These are phyloP conservation scores for Ilyonectria robusta DNA, from an alignment of 2,329 filamentous ascomycete species.

Conservation along the genomic window DNA sequence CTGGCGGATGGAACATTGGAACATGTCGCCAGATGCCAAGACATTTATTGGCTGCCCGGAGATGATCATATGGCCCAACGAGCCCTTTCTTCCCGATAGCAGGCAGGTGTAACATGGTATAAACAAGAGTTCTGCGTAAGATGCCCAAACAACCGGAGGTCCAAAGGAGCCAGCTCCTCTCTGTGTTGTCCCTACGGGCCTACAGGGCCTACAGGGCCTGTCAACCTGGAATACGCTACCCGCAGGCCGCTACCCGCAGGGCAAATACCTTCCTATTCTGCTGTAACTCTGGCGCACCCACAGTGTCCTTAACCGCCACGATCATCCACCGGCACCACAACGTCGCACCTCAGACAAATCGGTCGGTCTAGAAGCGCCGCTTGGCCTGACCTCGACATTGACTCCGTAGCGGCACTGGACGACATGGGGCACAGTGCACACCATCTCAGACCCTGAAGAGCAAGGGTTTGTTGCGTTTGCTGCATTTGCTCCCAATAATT, in stretches of 20 bases:
- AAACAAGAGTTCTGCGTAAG: neutral
- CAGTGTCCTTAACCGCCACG: slow-evolving; percentile 17
- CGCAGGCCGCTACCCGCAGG: neutral
- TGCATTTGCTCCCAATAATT: neutral
- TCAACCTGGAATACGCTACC: neutral
- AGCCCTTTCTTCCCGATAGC: neutral
- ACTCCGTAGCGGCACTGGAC: neutral
- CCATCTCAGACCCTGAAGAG: slow-evolving; percentile 2
- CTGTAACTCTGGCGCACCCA: slow-evolving; percentile 13
- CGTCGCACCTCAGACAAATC: slow-evolving; percentile 20
- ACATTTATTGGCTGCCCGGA: slow-evolving; percentile 3
- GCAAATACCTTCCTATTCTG: slow-evolving; percentile 23
- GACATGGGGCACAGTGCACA: slow-evolving; percentile 1
- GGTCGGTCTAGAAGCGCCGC: slow-evolving; percentile 25
- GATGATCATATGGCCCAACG: slow-evolving; percentile 2
- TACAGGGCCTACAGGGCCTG: neutral
- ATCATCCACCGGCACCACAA: slow-evolving; percentile 7
- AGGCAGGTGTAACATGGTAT: neutral
- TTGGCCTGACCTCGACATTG: neutral
- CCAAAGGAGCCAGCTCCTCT: neutral
- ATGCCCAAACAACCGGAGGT: neutral
- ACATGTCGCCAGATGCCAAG: slow-evolving; percentile 6
- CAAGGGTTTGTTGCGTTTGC: neutral
- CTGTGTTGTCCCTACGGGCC: neutral
- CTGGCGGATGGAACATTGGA: neutral